Base-by-base conservation (phyloP, 2,329 filamentous ascomycete genomes). In the Penicillium olsonii region DNA sequence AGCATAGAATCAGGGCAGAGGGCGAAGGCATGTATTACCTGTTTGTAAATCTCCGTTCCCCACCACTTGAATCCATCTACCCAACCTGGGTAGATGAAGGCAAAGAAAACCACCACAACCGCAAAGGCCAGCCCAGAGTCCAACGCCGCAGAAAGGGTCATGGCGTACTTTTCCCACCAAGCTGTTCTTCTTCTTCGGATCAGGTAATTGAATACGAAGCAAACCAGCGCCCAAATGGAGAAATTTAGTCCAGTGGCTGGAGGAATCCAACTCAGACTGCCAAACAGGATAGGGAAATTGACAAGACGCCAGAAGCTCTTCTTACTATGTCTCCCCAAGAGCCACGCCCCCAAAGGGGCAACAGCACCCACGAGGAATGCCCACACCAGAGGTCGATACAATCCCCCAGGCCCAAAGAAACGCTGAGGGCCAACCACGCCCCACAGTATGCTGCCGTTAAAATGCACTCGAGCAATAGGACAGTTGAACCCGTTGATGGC, bases 161-260 rank as follows among this genome's bases (percentile, higher is more conserved):
- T 94, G 34, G 88, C 92, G 68, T 95, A 95, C 71, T 95, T 94
- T 40, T 84, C 84, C 90, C 90, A 95, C 90, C 90, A 95, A 1
- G 83, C 84, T n/a, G 76, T 77, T 20, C 83, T 86, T 18, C 86
- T 78, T 29, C 82, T 82, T 65, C 85, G 84, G 61, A 95, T 81
- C 52, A 87, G 70, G 65, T 86, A 86, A 68, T 95, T 94, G 76
- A 95, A 95, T 24, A 90, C 60, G 68, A 87, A 95, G 73, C 88
- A 94, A 12, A 95, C 88, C 7, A 94, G 73, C 0, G 86, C 88
- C 89, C 90, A 95, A 37, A 92, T 87, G 2, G 85, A 89, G 66
- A 94, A 95, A 69, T 95, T 95, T 56, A 95, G 84, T 0, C 90
- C 90, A 0, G 87, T 80, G 2, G 90, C 90, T 0, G 90, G 90